phyloP scores from a whole-genome alignment of 2,329 filamentous ascomycete genomes.

The Scolecobasidium constrictum region DNA sequence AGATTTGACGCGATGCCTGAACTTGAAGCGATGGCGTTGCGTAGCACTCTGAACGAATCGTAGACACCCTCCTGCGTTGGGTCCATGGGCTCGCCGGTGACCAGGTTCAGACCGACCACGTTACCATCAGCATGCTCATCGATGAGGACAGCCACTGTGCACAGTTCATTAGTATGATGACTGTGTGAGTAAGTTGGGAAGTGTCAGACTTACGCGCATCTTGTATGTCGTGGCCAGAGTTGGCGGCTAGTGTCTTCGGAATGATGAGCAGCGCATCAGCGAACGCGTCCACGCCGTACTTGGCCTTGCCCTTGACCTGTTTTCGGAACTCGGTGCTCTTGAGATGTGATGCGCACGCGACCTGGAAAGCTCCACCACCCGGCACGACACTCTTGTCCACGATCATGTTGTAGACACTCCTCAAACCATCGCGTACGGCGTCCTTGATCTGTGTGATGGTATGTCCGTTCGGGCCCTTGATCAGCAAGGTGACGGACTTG shows the following conservation, averaged over 20 bases:
- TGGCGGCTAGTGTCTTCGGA: conserved; percentile 92
- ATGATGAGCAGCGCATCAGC: conserved; percentile 91
- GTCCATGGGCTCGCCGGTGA: conserved; percentile 88
- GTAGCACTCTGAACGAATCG: conserved; percentile 88
- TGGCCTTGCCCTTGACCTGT: conserved; percentile 94
- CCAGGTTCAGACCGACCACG: conserved; percentile 74
- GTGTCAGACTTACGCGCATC: conserved; percentile 66
- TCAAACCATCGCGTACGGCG: conserved; percentile 85
- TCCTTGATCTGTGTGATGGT: conserved; percentile 96
- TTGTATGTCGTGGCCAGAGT: conserved; percentile 93
- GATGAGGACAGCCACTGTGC: conserved; percentile 68
- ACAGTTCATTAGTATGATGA: conserved; percentile 16
- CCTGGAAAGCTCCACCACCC: conserved; percentile 89
- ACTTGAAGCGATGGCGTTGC: conserved; percentile 88
- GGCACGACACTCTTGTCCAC: conserved; percentile 95
- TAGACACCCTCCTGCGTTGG: conserved; percentile 85
- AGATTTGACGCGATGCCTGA: conserved; percentile 93
- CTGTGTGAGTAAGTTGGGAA: neutral
- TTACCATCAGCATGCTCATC: conserved; percentile 80
- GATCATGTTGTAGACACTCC: conserved; percentile 98
- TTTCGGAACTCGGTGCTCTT: conserved; percentile 78
- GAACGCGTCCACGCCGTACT: conserved; percentile 90
- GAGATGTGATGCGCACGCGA: conserved; percentile 80
- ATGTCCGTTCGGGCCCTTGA: conserved; percentile 95
- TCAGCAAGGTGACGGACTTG: conserved; percentile 93